Conservation (phyloP, 2,329 filamentous ascomycete species). For the Hypomyces rosellus region DNA sequence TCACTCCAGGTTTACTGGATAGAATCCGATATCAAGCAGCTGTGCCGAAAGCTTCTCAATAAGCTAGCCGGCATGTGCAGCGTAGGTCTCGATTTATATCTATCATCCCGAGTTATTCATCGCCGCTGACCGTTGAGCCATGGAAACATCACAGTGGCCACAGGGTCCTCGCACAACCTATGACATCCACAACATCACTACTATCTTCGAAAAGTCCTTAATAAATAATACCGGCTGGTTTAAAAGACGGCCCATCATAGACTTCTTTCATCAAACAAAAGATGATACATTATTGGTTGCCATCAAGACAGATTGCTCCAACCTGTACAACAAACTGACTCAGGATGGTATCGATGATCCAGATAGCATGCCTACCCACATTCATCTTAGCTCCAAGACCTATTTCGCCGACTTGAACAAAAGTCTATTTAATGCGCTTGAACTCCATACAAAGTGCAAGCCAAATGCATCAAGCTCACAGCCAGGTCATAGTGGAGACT, state of each 20-base stretch:
- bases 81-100: too few relatives aligned
- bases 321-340: not conserved
- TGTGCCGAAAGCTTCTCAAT: not conserved
- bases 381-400: slow-evolving; percentile 1
- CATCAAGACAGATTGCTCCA: not conserved
- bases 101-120: too few relatives aligned
- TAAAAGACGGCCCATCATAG: not conserved
- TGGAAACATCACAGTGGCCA: too few relatives aligned
- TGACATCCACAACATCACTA: too few relatives aligned
- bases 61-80: too few relatives aligned
- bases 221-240: too few relatives aligned
- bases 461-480: not conserved
- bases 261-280: not conserved
- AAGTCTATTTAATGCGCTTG: slow-evolving; percentile 3
- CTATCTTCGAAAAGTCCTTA: too few relatives aligned
- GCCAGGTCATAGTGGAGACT: not conserved
- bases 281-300: not conserved
- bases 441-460: slow-evolving; percentile 5
- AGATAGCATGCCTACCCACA: not conserved
- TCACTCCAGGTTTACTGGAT: not conserved
- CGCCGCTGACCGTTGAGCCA: too few relatives aligned
- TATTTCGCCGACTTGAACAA: not conserved
- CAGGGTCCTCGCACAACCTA: too few relatives aligned
- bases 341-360: slow-evolving; percentile 1
- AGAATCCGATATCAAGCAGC: not conserved